phyloP scores from a whole-genome alignment of 2,329 filamentous ascomycete genomes.

The Cordyceps tenuipes region DNA sequence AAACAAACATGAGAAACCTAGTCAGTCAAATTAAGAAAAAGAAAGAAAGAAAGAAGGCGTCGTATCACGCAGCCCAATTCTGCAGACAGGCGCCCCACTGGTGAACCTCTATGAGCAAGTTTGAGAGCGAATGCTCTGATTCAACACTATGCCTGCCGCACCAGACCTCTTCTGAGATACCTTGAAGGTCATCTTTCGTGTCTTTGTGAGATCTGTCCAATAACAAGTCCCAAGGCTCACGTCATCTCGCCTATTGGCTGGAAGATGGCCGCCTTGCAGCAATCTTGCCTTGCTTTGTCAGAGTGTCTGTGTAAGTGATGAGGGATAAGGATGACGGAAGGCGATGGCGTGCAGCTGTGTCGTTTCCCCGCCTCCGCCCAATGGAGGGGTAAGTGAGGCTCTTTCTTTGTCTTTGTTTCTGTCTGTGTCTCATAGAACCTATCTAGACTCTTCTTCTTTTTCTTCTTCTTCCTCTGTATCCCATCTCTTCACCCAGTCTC shows the following conservation, averaged over 20 bases:
- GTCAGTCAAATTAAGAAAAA: neutral
- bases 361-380: slow-evolving; percentile 1
- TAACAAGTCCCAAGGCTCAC: neutral
- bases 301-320: slow-evolving; percentile 1
- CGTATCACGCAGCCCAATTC: neutral
- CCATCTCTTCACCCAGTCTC: neutral
- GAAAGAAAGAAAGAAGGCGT: neutral
- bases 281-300: neutral
- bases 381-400: neutral
- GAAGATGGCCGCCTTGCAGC: neutral
- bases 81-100: neutral
- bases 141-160: neutral
- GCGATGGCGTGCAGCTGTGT: slow-evolving; percentile 5
- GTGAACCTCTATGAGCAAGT: slow-evolving; percentile 24
- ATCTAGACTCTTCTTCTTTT: neutral
- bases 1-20: neutral
- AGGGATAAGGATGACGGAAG: neutral
- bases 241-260: neutral
- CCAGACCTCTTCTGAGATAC: neutral
- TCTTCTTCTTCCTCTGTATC: neutral
- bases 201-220: neutral
- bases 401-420: neutral
- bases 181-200: neutral
- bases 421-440: neutral
- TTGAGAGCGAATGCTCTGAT: slow-evolving; percentile 25